A percentile compares a stretch with the other conserved stretches of the same genome.
Conservation (phyloP, 192 early-diverging fungal genomes). For the Jimgerdemannia lactiflua region DNA sequence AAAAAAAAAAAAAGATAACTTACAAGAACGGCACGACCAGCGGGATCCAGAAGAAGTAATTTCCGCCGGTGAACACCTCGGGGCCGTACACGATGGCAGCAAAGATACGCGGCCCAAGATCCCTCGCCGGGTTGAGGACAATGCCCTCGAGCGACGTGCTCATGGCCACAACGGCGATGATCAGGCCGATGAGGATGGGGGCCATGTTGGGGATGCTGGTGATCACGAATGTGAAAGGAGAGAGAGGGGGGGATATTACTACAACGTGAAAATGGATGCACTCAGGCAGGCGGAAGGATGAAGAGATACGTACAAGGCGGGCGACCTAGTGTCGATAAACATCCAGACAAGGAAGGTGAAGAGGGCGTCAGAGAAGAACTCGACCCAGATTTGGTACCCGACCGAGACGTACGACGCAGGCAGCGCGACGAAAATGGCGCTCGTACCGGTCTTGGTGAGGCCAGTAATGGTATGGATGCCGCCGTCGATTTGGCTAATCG, state of each 20-base stretch:
- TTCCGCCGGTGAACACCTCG: not conserved
- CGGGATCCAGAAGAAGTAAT: constrained; percentile 5
- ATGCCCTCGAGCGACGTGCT: not conserved
- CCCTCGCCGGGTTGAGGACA: constrained; percentile 71
- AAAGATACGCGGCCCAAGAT: constrained; percentile 78
- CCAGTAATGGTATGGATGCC: constrained; percentile 33
- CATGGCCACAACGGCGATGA: not conserved
- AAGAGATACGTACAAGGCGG: not conserved
- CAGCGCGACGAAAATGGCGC: constrained; percentile 30
- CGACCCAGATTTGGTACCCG: constrained; percentile 15
- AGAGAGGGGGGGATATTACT: not conserved
- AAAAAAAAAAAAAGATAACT: not conserved
- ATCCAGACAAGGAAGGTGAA: constrained; percentile 1
- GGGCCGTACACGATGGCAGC: constrained; percentile 26
- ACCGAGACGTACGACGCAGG: constrained; percentile 2
- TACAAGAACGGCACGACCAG: not conserved
- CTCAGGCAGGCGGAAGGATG: no score
- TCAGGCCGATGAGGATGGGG: not conserved
- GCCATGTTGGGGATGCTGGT: not conserved
- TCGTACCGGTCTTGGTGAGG: constrained; percentile 16
- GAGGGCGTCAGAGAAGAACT: constrained; percentile 6
- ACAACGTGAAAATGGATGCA: not conserved
- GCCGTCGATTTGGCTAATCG: constrained; percentile 23
- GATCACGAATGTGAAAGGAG: not conserved
- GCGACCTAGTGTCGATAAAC: not conserved